phyloP scores from a whole-genome alignment of 169 alveolate species.

The Cyclospora cayetanensis region DNA sequence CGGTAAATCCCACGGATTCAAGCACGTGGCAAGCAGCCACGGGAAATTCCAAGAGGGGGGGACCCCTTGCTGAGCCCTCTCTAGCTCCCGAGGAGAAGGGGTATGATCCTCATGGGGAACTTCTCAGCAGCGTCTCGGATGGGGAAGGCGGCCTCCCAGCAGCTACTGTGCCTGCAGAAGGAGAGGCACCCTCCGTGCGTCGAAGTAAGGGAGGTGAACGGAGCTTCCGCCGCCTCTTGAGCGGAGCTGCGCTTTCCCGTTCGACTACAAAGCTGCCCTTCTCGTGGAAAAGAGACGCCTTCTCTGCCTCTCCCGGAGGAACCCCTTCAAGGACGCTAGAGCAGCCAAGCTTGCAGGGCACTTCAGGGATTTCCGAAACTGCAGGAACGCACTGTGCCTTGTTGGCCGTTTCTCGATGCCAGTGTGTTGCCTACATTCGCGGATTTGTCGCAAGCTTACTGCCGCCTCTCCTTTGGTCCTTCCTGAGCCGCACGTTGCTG shows the following conservation, averaged over 20 bases:
- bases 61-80: too few species aligned
- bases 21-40: neutral
- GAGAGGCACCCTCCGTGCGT: neutral
- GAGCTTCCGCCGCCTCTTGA: neutral
- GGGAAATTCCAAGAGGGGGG: neutral
- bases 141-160: too few species aligned
- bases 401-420: neutral
- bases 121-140: too few species aligned
- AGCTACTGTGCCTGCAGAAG: neutral
- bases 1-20: neutral
- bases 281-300: too few species aligned
- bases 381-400: neutral
- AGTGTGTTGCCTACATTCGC: constrained; percentile 48
- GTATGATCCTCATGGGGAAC: too few species aligned
- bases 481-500: constrained; percentile 34
- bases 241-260: neutral
- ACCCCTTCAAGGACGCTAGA: too few species aligned
- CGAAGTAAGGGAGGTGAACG: neutral
- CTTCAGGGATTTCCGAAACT: too few species aligned
- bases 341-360: too few species aligned
- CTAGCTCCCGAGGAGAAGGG: too few species aligned
- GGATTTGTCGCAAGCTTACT: constrained; percentile 37
- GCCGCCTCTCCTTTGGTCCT: constrained; percentile 55
- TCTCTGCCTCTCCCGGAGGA: too few species aligned
- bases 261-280: too few species aligned